Base-by-base conservation (phyloP, 2,329 filamentous ascomycete species). In the Hymenotorrendiella dingleyae region DNA sequence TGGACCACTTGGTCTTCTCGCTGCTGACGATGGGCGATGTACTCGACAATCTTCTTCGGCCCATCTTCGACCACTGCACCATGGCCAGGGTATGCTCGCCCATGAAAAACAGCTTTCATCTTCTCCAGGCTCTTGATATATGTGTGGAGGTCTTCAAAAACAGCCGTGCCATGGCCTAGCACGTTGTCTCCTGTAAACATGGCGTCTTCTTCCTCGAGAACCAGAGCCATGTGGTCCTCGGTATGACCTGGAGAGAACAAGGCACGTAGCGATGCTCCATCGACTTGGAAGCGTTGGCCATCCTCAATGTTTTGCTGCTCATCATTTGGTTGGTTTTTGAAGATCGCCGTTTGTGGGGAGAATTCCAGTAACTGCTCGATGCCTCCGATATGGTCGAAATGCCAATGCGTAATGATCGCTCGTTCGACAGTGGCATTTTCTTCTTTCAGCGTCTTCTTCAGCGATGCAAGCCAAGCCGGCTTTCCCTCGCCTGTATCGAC, bases 161-260 rank as follows among this genome's bases (percentile, higher is more conserved):
- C 86, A 3, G 85, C 81, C 2, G 86, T 94, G 10, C 88, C 88
- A 47, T 94, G 86, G 1, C 89, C 89, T 2, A 95, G 72, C 2
- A 95, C 83, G 59, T 91, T 94, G 64, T 95, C 89, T 6, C 84
- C 89, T 0, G 88, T 94, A 62, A 95, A 93, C 67, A 95, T 80
- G 29, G 86, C 82, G 54, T 87, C 74, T 57, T 94, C 74, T 55
- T 94, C 86, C 34, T 82, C 74, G 4, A 94, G 65, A 4, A 89
- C 62, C 53, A 95, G 82, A 14, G 75, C 78, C 72, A 90, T 83
- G 62, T 96, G 91, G 58, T 96, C 90, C 3, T 69, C 69, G 0
- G 90, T 84, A 61, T 96, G 90, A 1, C 91, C 83, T 0, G 83
- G 83, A 6, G 74, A 78, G 60, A 80, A 69, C 17, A 81, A 68